These are phyloP conservation scores for Fusarium sulawesiense DNA, from an alignment of 2,329 filamentous ascomycete species.

Conservation along the genomic window DNA sequence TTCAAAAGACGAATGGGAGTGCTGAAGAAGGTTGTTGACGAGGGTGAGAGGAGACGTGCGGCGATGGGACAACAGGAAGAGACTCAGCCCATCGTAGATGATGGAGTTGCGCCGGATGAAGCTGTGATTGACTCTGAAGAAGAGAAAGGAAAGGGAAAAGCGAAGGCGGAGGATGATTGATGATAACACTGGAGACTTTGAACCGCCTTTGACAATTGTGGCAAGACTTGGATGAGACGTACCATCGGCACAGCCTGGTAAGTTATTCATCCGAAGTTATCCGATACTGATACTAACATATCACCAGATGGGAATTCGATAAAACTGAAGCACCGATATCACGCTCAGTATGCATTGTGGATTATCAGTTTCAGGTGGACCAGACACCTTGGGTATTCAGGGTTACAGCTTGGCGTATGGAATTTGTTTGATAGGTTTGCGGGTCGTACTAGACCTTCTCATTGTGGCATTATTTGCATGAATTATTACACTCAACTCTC, in stretches of 20 bases:
- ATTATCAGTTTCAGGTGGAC: conserved; percentile 34
- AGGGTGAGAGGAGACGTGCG: conserved; percentile 59
- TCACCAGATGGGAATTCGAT: conserved; percentile 1
- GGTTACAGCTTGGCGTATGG: conserved; percentile 36
- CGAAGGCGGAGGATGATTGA: conserved; percentile 25
- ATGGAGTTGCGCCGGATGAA: conserved; percentile 30
- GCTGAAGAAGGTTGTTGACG: conserved; percentile 65
- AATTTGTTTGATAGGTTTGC: conserved; percentile 14
- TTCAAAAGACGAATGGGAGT: conserved; percentile 69
- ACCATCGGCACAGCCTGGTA: conserved; percentile 1
- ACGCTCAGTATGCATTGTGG: conserved; percentile 5
- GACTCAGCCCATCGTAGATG: conserved; percentile 6
- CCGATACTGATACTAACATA: not conserved
- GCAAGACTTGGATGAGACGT: not conserved
- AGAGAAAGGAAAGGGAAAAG: conserved; percentile 19
- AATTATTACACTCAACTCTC: not conserved
- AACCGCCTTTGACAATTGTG: not conserved
- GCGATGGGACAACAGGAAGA: conserved; percentile 42
- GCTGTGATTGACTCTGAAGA: conserved; percentile 36
- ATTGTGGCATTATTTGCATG: conserved; percentile 1
- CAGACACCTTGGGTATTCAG: conserved; percentile 35
- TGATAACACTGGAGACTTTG: not conserved
- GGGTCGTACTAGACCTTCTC: not conserved
- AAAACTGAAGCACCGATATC: not conserved
- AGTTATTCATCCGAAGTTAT: not conserved